Evolutionary conservation across 2,329 filamentous ascomycete species (phyloP), one percentile per base, ranked within the genome.

Genomic region (Saccharata proteae): DNA sequence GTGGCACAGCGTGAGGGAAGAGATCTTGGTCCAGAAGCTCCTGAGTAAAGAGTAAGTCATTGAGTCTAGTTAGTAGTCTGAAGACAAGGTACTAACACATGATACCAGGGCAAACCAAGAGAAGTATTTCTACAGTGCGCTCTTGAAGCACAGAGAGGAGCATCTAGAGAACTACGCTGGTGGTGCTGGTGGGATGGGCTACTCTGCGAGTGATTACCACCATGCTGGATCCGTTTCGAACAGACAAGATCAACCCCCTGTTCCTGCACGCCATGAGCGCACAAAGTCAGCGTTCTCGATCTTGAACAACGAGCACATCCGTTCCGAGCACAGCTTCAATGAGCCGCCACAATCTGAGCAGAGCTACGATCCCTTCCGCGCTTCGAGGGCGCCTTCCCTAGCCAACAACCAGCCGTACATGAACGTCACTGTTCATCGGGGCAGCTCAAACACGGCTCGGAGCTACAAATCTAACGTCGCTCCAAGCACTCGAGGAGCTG

Each of bases 171-270:
- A 93, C 48, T 96, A 90, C 48, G 59, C 66, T 33, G 79, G 79
- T 37, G 75, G 77, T 17, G 71, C 80, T 14, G 62, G 61, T 32
- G 49, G 51, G 19, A 54, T 94, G 34, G 73, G 73, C n/a, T 80
- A 90, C 49, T 93, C 88, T 1, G 71, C 78, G 34, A 93, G 85
- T 54, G 88, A 96, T 48, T 90, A 92, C 45, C 88, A 94, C 34
- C 45, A 54, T 28, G 38, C 42, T 12, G 46, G 45, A 45, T 44
- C 6, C 37, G 46, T 40, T 39, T 50, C 40, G 37, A 62, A 43
- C 36, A 13, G 26, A 6, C 14, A 16, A 6, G 26, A 20, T 12
- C 9, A 26, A 5, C 26, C 21, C 14, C 29, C 34, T 3, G 12
- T 34, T 6, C 29, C 24, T 26, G 10, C 6, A 8, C 22, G 7